Evolutionary conservation across 495 filamentous ascomycete species (phyloP).

Genomic region (Choiromyces venosus): DNA sequence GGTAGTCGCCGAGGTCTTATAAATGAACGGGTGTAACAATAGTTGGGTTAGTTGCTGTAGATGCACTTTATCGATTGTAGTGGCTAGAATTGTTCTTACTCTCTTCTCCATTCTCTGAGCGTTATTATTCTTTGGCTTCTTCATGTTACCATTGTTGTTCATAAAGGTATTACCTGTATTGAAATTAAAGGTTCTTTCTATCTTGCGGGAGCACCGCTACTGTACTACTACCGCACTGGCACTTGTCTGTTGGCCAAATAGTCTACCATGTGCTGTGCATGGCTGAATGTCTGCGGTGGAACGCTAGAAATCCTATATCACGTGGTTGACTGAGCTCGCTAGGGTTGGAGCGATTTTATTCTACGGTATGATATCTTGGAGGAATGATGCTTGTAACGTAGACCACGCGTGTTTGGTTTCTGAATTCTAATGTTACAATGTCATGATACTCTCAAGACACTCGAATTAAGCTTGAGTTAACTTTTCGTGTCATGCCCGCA

Average conservation of each 20-base stretch:
- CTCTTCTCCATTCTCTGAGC: background rate
- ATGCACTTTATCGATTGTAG: background rate
- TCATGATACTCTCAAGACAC: background rate
- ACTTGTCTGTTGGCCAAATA: background rate
- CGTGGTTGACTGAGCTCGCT: background rate
- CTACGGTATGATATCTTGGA: background rate
- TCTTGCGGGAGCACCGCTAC: background rate
- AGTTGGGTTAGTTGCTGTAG: background rate
- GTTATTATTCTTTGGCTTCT: background rate
- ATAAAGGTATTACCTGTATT: background rate
- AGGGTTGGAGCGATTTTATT: background rate
- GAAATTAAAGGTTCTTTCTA: background rate
- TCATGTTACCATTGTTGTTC: background rate
- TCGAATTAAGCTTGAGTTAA: background rate
- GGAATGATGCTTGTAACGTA: too few species aligned
- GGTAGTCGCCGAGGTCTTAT: slow-evolving; percentile 51
- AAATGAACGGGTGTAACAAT: background rate
- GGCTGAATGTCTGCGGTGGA: background rate
- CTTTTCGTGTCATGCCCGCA: too few species aligned
- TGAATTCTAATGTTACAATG: background rate
- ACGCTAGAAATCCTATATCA: background rate
- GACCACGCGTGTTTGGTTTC: background rate
- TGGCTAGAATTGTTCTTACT: background rate
- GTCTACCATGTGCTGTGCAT: background rate
- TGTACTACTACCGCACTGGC: background rate